Evolutionary conservation across 1,284 basidiomycete species (phyloP), one percentile per base, ranked within the genome.

Genomic region (Leccinum idahoense): DNA sequence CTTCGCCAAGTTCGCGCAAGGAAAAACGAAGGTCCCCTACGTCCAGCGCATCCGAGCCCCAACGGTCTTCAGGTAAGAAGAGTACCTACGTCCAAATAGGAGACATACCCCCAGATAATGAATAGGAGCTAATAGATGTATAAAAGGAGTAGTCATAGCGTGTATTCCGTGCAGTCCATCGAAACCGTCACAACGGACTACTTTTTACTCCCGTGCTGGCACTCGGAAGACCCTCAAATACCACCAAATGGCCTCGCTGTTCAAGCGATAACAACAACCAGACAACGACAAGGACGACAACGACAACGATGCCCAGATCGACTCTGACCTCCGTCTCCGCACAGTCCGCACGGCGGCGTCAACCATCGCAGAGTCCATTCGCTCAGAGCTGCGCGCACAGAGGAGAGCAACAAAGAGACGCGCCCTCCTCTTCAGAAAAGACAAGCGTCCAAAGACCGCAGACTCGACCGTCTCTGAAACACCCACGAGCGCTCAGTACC

Each of bases 301-400:
- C 69, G 83, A 85, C 70, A 81, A 85, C 77, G 71, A 76, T 62
- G 65, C 63, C 54, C 80, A 79, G 60, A 89, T 95, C 69, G 93
- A 96, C 80, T 90, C 92, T 14, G 87, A 93, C 70, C 82, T 94
- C 7, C 87, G 92, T 39, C 81, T 18, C 18, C 18, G 18, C 18
- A 18, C 18, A 18, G 18, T 18, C 20, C 86, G 89, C 67, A 96
- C 94, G 1, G 94, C 94, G 2, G 88, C 91, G 12, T 93, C 90
- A 18, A 93, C 92, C 35, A 88, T 96, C 67, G 90, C 92, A 67
- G 92, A 95, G 77, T 91, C 89, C 8, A 87, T 92, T 60, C 84
- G 85, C 59, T 85, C 88, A 57, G 94, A 96, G 73, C 82, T 86
- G 66, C 82, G 88, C 60, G 86, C 87, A 8, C 85, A 89, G 70